phyloP scores from a whole-genome alignment of 2,329 filamentous ascomycete genomes.

The Onygenales sp. region DNA sequence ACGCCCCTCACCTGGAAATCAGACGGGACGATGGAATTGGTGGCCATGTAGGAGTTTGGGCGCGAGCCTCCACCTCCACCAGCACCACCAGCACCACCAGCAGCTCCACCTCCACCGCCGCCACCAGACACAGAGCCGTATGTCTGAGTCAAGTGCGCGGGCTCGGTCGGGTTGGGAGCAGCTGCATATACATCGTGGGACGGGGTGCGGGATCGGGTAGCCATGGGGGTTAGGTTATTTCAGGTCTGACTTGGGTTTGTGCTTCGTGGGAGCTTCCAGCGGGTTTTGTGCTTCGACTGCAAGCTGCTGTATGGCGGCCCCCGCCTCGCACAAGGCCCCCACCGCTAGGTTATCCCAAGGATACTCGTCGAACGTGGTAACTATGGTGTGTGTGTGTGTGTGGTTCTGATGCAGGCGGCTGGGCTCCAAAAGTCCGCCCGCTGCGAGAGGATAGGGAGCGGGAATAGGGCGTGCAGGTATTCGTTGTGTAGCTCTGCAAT shows the following conservation, averaged over 20 bases:
- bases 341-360: too few relatives aligned
- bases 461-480: too few relatives aligned
- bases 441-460: too few relatives aligned
- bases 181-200: constrained; percentile 28
- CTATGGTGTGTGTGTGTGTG: too few relatives aligned
- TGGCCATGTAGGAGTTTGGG: constrained; percentile 32
- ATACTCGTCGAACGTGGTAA: too few relatives aligned
- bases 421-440: too few relatives aligned
- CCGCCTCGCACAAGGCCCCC: too few relatives aligned
- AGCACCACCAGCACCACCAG: too few relatives aligned
- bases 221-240: constrained; percentile 8
- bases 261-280: background rate
- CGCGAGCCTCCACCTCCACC: constrained; percentile 17
- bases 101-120: too few relatives aligned
- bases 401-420: too few relatives aligned
- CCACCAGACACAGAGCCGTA: constrained; percentile 21
- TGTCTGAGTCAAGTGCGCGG: constrained; percentile 21
- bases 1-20: constrained; percentile 29
- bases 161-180: constrained; percentile 21
- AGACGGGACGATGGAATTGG: constrained; percentile 19
- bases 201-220: constrained; percentile 31
- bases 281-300: background rate
- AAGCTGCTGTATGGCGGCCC: background rate
- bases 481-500: too few relatives aligned
- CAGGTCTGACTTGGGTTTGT: background rate